Base-by-base conservation (phyloP, 2,329 filamentous ascomycete genomes). In the Nemania diffusa region DNA sequence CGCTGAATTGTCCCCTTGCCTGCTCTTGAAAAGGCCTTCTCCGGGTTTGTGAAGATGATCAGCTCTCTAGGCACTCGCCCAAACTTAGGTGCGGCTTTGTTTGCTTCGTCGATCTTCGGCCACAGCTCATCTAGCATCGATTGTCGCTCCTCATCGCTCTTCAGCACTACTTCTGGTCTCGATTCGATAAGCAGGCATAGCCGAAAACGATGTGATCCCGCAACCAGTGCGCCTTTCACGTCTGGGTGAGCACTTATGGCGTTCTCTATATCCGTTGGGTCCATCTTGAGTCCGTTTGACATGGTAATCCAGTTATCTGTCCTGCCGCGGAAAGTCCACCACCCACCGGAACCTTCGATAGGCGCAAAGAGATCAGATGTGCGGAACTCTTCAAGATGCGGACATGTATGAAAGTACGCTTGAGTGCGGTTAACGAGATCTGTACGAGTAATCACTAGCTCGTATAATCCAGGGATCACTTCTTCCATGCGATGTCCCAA, bases 301-400 rank as follows among this genome's bases (percentile, higher is more conserved):
- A 82, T 83, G 22, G 79, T 80, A 1, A 80, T 79, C 71, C 73
- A 75, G 59, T 75, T 75, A 40, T 76, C 73, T 2, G 69, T 69
- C 46, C 73, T 71, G 4, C 74, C 82, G 37, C 79, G 81, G 64
- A 82, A 83, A 70, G 75, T 77, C 72, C 76, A 77, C 53, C 80
- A 82, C 20, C 81, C 81, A 7, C 82, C 80, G 65, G 73, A 74
- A 20, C 78, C 82, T 40, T 75, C 72, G 6, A 77, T 80, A 0
- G 78, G 78, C 0, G 78, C 78, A 17, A 81, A 83, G 24, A 82
- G 81, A 56, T 83, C 82, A 63, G 75, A 82, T 1, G 82, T 81
- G 5, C 72, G 74, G 51, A 70, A 76, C 7, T 78, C 78, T 1
- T 79, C 79, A 2, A 81, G 81, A 42, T 73, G 81, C 5, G 82